These are phyloP conservation scores for Chaetomium strumarium DNA, from an alignment of 2,329 filamentous ascomycete genomes.

Conservation along the genomic window DNA sequence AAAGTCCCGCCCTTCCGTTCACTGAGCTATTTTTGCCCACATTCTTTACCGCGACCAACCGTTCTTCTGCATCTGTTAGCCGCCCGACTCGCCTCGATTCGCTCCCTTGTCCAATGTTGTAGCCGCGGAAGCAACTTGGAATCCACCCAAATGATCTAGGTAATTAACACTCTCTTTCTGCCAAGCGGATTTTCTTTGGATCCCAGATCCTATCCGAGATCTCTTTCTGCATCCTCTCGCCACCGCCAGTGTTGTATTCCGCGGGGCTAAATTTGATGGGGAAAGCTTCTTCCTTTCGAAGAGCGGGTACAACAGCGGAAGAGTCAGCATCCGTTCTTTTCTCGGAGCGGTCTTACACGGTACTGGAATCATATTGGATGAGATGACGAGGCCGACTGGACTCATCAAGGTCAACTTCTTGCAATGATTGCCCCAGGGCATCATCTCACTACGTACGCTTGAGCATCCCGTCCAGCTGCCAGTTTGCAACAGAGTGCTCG, in stretches of 20 bases:
- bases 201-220: conserved; percentile 7
- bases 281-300: neutral
- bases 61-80: conserved; percentile 3
- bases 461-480: neutral
- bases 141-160: no score
- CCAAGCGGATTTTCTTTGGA: conserved; percentile 2
- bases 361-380: no score
- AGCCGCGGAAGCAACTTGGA: no score
- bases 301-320: conserved; percentile 4
- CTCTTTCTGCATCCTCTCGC: conserved; percentile 2
- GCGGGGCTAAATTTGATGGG: no score
- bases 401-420: no score
- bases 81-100: conserved; percentile 9
- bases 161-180: neutral
- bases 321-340: conserved; percentile 9
- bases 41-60: conserved; percentile 10
- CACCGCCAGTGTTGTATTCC: neutral
- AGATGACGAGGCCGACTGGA: no score
- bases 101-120: conserved; percentile 8
- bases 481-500: no score
- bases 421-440: no score
- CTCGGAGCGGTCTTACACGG: neutral
- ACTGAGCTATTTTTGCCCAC: conserved; percentile 20
- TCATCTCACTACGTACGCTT: no score
- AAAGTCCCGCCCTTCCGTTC: neutral